Percentiles rank a stretch among this genome's conserved stretches.
Conservation (phyloP, 2,329 filamentous ascomycete species). For the Penicillium sp. region DNA sequence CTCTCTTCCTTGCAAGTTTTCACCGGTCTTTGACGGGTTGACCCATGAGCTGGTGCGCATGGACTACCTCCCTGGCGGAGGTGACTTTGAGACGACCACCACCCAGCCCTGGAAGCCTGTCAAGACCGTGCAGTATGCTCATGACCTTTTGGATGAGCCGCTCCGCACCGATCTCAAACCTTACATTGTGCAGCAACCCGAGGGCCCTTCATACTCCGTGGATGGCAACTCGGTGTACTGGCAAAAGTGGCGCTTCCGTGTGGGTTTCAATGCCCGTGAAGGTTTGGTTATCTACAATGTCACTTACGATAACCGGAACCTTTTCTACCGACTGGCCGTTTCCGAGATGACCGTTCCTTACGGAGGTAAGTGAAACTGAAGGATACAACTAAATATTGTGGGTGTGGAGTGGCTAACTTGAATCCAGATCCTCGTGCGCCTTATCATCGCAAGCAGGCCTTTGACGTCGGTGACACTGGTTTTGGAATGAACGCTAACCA, state of each 20-base stretch:
- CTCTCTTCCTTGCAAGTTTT: slow-evolving; percentile 39
- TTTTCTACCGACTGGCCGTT: slow-evolving; percentile 68
- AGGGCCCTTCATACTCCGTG: slow-evolving; percentile 64
- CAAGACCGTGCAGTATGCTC: slow-evolving; percentile 54
- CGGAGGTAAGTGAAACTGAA: slow-evolving; percentile 32
- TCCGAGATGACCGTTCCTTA: slow-evolving; percentile 65
- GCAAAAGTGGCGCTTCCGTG: slow-evolving; percentile 67
- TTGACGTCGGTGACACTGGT: slow-evolving; percentile 69
- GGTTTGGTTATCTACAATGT: slow-evolving; percentile 70
- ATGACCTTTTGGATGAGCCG: slow-evolving; percentile 66
- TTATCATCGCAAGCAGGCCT: slow-evolving; percentile 70
- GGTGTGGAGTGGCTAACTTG: slow-evolving; percentile 39
- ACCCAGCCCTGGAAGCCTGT: slow-evolving; percentile 60
- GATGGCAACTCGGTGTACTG: slow-evolving; percentile 61
- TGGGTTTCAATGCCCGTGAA: slow-evolving; percentile 65
- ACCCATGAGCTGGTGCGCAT: slow-evolving; percentile 68
- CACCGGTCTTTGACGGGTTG: slow-evolving; percentile 56
- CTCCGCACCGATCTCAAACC: slow-evolving; percentile 65
- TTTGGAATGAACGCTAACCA: slow-evolving; percentile 70
- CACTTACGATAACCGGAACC: slow-evolving; percentile 61
- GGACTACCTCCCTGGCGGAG: slow-evolving; percentile 68
- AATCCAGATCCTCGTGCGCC: slow-evolving; percentile 67
- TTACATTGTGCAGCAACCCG: slow-evolving; percentile 64
- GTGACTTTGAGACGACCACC: slow-evolving; percentile 59
- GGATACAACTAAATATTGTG: too few species aligned